Percentiles rank a stretch among this genome's conserved stretches.
These are phyloP conservation scores for Podospora tetraspora DNA, from an alignment of 495 filamentous ascomycete genomes.

Conservation along the genomic window DNA sequence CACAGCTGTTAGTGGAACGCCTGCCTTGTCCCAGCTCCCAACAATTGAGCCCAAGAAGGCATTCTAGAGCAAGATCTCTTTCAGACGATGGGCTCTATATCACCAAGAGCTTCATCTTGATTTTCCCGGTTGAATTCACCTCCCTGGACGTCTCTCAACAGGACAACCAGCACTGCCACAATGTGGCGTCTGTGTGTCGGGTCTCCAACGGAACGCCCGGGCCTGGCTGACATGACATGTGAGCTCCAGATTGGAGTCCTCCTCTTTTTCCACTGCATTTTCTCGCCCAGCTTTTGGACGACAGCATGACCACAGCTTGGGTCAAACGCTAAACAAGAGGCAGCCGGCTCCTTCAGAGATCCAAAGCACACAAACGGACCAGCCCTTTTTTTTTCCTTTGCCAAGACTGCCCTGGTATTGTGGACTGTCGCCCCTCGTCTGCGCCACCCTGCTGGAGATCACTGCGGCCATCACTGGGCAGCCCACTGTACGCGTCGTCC, in stretches of 20 bases:
- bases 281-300: background rate
- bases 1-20: background rate
- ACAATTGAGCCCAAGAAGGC: background rate
- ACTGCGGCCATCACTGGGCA: background rate
- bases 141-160: background rate
- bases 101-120: background rate
- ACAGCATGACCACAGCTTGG: background rate
- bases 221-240: background rate
- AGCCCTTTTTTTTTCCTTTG: background rate
- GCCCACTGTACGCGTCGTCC: constrained; percentile 1
- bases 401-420: background rate
- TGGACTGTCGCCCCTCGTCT: background rate
- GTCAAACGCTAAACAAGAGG: background rate
- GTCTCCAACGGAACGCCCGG: background rate
- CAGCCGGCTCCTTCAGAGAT: background rate
- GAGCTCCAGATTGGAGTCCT: background rate
- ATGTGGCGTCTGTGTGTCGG: constrained; percentile 1
- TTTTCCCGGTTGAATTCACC: background rate
- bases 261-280: constrained; percentile 1
- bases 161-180: constrained; percentile 6
- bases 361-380: background rate
- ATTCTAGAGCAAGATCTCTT: background rate
- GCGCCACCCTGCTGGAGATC: background rate
- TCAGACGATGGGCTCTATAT: background rate
- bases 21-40: background rate